These are phyloP conservation scores for Ephemerocybe angulata DNA, from an alignment of 768 basidiomycete genomes.

Conservation along the genomic window DNA sequence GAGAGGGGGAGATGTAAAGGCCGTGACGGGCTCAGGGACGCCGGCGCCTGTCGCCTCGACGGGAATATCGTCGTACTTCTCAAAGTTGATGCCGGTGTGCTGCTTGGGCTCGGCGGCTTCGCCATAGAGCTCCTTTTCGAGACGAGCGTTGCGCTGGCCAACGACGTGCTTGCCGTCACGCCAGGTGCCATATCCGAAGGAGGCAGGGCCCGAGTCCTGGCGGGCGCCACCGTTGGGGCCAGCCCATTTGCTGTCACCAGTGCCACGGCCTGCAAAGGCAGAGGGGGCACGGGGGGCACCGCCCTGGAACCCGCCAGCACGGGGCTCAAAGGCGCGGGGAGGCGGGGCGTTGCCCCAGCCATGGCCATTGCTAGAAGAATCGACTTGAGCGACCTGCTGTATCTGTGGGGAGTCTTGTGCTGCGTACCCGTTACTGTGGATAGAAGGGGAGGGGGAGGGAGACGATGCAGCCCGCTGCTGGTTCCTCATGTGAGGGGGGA, in stretches of 20 bases:
- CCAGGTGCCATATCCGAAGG: conserved; percentile 74
- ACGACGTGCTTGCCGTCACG: conserved; percentile 82
- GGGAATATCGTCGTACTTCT: conserved; percentile 99
- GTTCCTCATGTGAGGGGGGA: conserved; percentile 84
- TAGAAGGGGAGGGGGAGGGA: conserved; percentile 53
- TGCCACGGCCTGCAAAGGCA: conserved; percentile 10
- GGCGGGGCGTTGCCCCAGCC: conserved; percentile 68
- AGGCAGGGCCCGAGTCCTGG: conserved; percentile 24
- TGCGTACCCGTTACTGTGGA: conserved; percentile 55
- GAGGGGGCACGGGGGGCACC: conserved; percentile 38
- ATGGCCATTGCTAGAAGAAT: conserved; percentile 64
- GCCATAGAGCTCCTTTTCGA: conserved; percentile 96
- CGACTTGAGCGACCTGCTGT: conserved; percentile 15
- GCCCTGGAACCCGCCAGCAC: conserved; percentile 34
- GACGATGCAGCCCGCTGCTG: conserved; percentile 81
- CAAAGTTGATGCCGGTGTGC: conserved; percentile 98
- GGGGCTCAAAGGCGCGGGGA: conserved; percentile 42
- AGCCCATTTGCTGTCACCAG: conserved; percentile 7
- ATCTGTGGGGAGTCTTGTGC: conserved; percentile 5
- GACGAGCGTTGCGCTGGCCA: conserved; percentile 79
- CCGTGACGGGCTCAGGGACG: conserved; percentile 91
- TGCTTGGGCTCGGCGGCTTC: conserved; percentile 84
- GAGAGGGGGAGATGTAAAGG: conserved; percentile 85
- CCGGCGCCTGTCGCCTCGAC: conserved; percentile 96
- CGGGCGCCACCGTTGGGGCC: conserved; percentile 35